Percentiles rank a stretch among this genome's conserved stretches.
Evolutionary conservation across 805 yeast genomes (phyloP).

Genomic region (Phaffomyces thermotolerans): DNA sequence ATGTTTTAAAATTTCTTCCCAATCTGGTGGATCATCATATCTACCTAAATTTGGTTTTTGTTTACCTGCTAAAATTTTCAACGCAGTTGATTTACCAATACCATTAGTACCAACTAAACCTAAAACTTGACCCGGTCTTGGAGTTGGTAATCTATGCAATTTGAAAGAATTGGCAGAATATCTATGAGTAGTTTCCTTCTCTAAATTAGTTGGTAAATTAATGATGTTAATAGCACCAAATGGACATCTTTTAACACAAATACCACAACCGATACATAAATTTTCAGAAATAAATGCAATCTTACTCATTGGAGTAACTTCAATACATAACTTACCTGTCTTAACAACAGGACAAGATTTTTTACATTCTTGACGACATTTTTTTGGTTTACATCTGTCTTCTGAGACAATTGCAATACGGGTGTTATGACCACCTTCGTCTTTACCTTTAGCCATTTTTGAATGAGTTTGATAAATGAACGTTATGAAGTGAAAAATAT

Average conservation of each 20-base stretch:
- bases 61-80: constrained; percentile 94
- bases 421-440: constrained; percentile 23
- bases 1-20: constrained; percentile 86
- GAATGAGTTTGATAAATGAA: background rate
- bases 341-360: constrained; percentile 96
- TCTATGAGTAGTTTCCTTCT: constrained; percentile 88
- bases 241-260: constrained; percentile 97
- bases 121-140: constrained; percentile 97
- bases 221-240: constrained; percentile 95
- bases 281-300: constrained; percentile 93
- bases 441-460: constrained; percentile 3
- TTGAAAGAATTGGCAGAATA: constrained; percentile 97
- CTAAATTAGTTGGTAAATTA: constrained; percentile 93
- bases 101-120: constrained; percentile 99
- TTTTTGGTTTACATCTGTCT: constrained; percentile 96
- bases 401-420: constrained; percentile 95
- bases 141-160: constrained; percentile 93
- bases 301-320: constrained; percentile 83
- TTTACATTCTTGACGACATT: constrained; percentile 97
- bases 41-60: constrained; percentile 95
- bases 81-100: constrained; percentile 97
- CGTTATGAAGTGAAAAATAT: background rate
- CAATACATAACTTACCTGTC: constrained; percentile 96
- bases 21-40: constrained; percentile 93
- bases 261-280: constrained; percentile 98